phyloP scores from a whole-genome alignment of 352 stramenopile genomes.

The Blastocystis sp. region DNA sequence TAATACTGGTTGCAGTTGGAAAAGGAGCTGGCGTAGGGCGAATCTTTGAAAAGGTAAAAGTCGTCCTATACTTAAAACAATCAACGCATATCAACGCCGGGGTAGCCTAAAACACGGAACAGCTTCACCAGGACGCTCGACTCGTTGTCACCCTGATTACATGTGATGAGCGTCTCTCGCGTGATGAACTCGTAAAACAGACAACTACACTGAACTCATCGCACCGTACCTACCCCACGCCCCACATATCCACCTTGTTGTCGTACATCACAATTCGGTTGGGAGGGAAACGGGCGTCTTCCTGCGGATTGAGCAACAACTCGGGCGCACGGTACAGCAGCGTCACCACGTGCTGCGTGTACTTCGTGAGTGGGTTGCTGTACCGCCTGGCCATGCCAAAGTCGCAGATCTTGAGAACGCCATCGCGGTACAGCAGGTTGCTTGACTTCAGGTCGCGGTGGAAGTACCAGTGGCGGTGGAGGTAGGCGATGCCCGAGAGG shows the following conservation, averaged over 20 bases:
- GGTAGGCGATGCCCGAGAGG: constrained; percentile 74
- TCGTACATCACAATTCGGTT: constrained; percentile 76
- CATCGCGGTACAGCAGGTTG: constrained; percentile 81
- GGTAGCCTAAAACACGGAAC: constrained; percentile 52
- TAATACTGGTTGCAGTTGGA: constrained; percentile 47
- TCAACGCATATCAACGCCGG: constrained; percentile 1
- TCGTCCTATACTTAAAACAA: constrained; percentile 22
- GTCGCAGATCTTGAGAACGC: constrained; percentile 80
- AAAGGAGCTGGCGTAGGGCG: constrained; percentile 13
- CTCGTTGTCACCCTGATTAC: constrained; percentile 58
- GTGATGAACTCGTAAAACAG: constrained; percentile 69
- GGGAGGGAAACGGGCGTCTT: constrained; percentile 75
- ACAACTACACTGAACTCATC: neutral
- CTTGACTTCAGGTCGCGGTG: constrained; percentile 83
- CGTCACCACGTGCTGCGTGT: constrained; percentile 90
- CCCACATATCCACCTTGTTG: constrained; percentile 84
- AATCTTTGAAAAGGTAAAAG: constrained; percentile 47
- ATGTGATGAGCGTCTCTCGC: constrained; percentile 22
- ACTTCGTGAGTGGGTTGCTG: constrained; percentile 76
- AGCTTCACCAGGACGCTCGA: constrained; percentile 60
- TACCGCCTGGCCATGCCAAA: constrained; percentile 75
- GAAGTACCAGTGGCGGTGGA: constrained; percentile 79
- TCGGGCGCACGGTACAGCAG: constrained; percentile 90
- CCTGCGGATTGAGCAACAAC: constrained; percentile 78
- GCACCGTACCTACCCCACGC: constrained; percentile 73